These are phyloP conservation scores for Citrus unshiu DNA, from an alignment of 345 rosid species.

Conservation along the genomic window DNA sequence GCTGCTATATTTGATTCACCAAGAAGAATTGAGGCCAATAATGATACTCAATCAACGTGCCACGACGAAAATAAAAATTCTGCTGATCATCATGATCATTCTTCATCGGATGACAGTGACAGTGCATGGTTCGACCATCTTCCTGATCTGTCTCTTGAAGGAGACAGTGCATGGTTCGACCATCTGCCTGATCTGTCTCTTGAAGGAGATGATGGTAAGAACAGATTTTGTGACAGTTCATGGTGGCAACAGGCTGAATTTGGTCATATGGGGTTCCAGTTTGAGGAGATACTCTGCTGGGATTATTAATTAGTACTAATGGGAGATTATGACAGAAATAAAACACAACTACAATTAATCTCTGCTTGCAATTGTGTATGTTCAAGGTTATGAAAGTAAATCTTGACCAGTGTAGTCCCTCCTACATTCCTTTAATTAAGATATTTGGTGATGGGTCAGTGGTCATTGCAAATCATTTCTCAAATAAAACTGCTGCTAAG, in stretches of 20 bases:
- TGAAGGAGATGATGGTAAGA: neutral
- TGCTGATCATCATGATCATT: neutral
- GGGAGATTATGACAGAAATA: too few species aligned
- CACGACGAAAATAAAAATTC: neutral
- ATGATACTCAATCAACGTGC: neutral
- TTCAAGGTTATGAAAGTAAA: neutral
- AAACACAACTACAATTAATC: too few species aligned
- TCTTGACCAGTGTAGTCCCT: neutral
- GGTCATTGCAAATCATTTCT: too few species aligned
- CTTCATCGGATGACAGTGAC: neutral
- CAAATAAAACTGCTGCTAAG: too few species aligned
- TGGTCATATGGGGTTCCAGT: neutral
- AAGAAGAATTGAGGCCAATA: neutral
- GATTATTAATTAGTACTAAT: neutral
- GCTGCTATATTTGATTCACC: constrained; percentile 1
- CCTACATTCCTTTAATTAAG: too few species aligned
- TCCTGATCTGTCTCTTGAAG: constrained; percentile 2
- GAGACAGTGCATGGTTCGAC: neutral
- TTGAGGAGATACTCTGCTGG: neutral
- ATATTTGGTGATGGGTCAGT: too few species aligned
- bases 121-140: neutral
- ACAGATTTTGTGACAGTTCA: neutral
- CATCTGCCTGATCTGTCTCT: constrained; percentile 6
- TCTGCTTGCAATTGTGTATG: neutral
- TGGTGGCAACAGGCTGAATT: neutral